Conservation (phyloP, 148 eudicot genomes). For the Chenopodium album region DNA sequence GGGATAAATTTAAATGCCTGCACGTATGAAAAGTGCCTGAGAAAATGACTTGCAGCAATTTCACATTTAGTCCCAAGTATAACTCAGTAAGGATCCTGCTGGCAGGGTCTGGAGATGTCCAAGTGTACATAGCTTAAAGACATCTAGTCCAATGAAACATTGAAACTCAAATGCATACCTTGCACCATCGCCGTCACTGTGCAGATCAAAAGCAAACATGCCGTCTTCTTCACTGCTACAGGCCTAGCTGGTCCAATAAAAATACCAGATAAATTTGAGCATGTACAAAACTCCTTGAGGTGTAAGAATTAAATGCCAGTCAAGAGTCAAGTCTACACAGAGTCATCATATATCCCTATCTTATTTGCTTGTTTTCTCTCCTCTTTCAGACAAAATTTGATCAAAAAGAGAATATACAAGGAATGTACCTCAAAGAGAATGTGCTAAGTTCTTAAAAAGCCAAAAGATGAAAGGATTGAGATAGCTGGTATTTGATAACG, state of each 20-base stretch:
- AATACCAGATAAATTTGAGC: constrained; percentile 6
- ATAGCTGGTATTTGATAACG: background rate
- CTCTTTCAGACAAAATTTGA: background rate
- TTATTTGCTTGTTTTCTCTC: background rate
- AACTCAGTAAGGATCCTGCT: background rate
- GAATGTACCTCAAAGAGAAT: background rate
- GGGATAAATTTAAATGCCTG: constrained; percentile 76
- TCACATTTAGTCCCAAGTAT: background rate
- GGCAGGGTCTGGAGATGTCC: background rate
- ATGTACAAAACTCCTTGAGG: background rate
- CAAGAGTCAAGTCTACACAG: background rate
- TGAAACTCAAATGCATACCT: constrained; percentile 44
- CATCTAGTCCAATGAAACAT: background rate
- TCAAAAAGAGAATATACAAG: background rate
- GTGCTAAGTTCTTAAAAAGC: background rate
- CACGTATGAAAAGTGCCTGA: background rate
- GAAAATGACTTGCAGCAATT: background rate
- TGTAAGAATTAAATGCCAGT: background rate
- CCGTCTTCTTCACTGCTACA: constrained; percentile 84
- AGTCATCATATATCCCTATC: background rate
- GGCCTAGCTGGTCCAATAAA: constrained; percentile 60
- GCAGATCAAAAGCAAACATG: constrained; percentile 83
- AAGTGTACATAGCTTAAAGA: background rate
- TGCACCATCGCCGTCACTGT: constrained; percentile 88
- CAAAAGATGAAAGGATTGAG: background rate